These are phyloP conservation scores for Ampelocalamus luodianensis DNA, from an alignment of 176 grass and related monocot species.

Conservation along the genomic window DNA sequence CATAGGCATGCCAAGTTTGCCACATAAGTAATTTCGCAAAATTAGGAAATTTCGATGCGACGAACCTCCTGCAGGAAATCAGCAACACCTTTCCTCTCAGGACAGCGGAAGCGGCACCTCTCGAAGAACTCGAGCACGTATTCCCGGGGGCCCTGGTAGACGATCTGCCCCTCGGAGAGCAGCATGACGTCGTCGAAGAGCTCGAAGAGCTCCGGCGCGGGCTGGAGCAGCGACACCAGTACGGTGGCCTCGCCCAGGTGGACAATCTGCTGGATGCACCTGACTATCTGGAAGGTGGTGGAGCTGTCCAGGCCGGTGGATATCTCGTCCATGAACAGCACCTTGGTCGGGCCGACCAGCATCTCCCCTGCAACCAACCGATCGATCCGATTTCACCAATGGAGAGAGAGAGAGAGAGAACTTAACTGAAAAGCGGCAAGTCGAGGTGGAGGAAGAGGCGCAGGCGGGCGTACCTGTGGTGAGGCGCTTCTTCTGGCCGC, in stretches of 20 bases:
- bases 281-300: conserved; percentile 87
- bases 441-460: not conserved
- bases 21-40: not conserved
- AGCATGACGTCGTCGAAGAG: conserved; percentile 94
- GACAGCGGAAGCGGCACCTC: conserved; percentile 81
- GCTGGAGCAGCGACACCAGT: conserved; percentile 92
- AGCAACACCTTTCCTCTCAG: conserved; percentile 83
- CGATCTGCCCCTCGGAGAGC: conserved; percentile 93
- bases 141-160: conserved; percentile 89
- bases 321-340: conserved; percentile 99
- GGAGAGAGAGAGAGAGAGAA: not conserved
- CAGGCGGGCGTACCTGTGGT: conserved; percentile 63
- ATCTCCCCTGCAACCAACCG: conserved; percentile 70
- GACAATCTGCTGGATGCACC: conserved; percentile 93
- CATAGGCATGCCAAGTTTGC: not conserved
- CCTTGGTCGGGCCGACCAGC: conserved; percentile 98
- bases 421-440: not conserved
- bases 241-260: conserved; percentile 90
- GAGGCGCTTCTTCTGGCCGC: conserved; percentile 95
- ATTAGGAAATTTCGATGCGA: not conserved
- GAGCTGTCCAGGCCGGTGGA: conserved; percentile 97
- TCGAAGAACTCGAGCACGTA: conserved; percentile 89
- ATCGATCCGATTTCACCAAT: not conserved
- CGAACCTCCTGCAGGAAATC: conserved; percentile 94
- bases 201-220: conserved; percentile 80